Evolutionary conservation across 83 land plant species (phyloP).

Genomic region (Picea abies): DNA sequence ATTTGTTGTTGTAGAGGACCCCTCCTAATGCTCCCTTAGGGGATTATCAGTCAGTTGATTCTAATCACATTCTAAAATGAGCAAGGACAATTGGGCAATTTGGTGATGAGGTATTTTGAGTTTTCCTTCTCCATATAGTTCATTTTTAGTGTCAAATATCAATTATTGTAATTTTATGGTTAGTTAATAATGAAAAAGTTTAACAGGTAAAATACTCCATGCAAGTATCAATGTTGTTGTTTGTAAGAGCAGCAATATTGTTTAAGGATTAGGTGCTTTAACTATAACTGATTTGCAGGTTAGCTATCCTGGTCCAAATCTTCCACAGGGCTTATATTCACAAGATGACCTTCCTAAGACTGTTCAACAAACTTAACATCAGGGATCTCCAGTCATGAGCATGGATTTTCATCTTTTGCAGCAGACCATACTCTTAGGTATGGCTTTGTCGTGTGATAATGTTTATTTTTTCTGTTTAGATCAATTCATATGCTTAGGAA

Average conservation of each 20-base stretch:
- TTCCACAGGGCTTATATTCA: constrained; percentile 61
- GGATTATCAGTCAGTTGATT: constrained; percentile 91
- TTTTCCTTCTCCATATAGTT: neutral
- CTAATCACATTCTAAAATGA: constrained; percentile 90
- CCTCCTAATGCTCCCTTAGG: constrained; percentile 76
- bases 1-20: constrained; percentile 53
- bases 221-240: neutral
- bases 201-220: neutral
- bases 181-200: neutral
- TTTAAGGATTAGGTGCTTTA: constrained; percentile 3
- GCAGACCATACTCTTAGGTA: constrained; percentile 71
- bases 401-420: too few species aligned
- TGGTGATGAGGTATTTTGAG: constrained; percentile 65
- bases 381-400: too few species aligned
- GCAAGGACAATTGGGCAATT: constrained; percentile 70
- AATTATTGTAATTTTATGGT: neutral
- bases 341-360: constrained; percentile 89
- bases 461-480: neutral
- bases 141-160: neutral
- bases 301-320: constrained; percentile 61
- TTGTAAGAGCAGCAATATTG: neutral
- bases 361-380: neutral
- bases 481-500: neutral
- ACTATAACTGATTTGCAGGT: constrained; percentile 53
- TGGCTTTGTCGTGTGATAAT: neutral